Percentiles rank a stretch among this genome's conserved stretches.
Conservation (phyloP, 257 asterid genomes). For the Capsicum baccatum region DNA sequence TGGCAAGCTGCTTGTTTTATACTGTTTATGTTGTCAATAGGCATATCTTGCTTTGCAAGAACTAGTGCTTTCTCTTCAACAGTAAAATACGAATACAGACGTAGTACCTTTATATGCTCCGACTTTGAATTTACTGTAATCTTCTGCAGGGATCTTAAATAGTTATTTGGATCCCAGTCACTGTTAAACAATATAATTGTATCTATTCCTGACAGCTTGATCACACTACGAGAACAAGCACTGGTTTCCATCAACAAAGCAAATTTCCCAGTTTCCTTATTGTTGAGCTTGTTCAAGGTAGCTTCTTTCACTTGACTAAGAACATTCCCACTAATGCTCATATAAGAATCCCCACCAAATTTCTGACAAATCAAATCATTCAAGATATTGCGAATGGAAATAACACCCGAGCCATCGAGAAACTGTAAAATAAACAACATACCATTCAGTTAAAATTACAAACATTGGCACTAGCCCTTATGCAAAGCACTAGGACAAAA, state of each 20-base stretch:
- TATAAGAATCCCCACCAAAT: conserved; percentile 54
- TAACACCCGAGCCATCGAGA: conserved; percentile 41
- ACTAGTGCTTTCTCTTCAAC: conserved; percentile 64
- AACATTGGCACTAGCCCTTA: neutral
- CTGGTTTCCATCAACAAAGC: conserved; percentile 61
- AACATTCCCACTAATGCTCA: conserved; percentile 45
- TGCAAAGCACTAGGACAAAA: neutral
- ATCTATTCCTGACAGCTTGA: conserved; percentile 52
- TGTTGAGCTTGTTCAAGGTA: conserved; percentile 45
- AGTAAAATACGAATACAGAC: conserved; percentile 57
- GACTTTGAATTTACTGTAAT: conserved; percentile 49
- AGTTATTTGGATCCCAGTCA: conserved; percentile 67
- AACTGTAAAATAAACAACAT: conserved; percentile 41
- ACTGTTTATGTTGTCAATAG: conserved; percentile 35
- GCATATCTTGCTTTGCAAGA: conserved; percentile 56
- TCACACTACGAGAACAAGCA: conserved; percentile 50
- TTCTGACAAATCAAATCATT: conserved; percentile 57
- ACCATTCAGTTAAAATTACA: neutral
- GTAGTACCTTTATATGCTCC: conserved; percentile 60
- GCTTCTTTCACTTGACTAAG: conserved; percentile 35
- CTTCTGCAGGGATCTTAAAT: conserved; percentile 59
- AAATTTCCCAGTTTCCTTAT: conserved; percentile 41
- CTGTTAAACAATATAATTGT: conserved; percentile 56
- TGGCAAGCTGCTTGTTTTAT: conserved; percentile 48
- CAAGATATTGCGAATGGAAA: conserved; percentile 58